Evolutionary conservation across 106 monocot species (phyloP), one percentile per base, ranked within the genome.

Genomic region (Apostasia ramifera): DNA sequence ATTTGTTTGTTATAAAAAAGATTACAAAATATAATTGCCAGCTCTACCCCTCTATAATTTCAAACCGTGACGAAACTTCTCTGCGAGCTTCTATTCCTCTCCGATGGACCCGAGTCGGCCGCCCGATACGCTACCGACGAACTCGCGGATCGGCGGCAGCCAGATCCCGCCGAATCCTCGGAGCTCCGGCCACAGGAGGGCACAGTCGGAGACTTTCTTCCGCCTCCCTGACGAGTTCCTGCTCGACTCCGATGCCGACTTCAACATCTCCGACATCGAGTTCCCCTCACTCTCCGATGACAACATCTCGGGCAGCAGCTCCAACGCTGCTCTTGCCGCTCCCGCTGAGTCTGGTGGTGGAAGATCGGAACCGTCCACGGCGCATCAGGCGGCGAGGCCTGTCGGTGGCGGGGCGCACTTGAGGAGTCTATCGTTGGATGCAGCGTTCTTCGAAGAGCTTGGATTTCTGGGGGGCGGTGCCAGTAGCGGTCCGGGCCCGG

Each of bases 201-300:
- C 88, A 6, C 91, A 95, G 61, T 95, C 95, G 40, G 95, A 95
- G 78, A 91, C 84, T 55, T 81, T 91, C 71, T 77, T 88, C 57
- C 88, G 86, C 41, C 66, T 95, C 51, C 95, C 95, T 47, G 91
- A 95, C 53, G 91, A 91, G 64, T 67, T 95, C 73, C 76, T 88
- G 53, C 74, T 91, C 57, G 88, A 88, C 79, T 77, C 87, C 45
- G 91, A 88, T 73, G 69, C 88, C 48, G 95, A 91, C 72, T 90
- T 91, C 42, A 74, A 69, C 46, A 48, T 63, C 12, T 58, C 80
- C 55, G 51, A 69, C 44, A 57, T 80, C 55, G 71, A 58, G 61
- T 61, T 62, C 7, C 55, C 59, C 54, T 46, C 66, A 9, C 48
- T 40, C 59, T 55, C 48, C 6, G 44, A 64, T 14, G 13, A 47